Evolutionary conservation across 2,329 filamentous ascomycete species (phyloP), one percentile per base, ranked within the genome.

Genomic region (Cyanodermella asteris): DNA sequence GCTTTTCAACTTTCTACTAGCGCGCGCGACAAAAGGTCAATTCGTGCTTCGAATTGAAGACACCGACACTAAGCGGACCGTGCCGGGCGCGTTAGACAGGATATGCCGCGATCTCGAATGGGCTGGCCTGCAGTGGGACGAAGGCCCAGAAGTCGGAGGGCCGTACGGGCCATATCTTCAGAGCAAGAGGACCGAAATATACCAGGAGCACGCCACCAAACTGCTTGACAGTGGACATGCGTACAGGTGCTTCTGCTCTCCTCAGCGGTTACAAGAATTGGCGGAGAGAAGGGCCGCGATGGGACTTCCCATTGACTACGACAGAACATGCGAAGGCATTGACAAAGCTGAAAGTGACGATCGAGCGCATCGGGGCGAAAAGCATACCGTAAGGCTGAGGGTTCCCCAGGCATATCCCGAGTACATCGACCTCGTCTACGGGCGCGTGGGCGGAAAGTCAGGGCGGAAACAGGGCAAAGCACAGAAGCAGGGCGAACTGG

Each of bases 31-130:
- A 0, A 72, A 74, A 4, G 87, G 87, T 5, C 74, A 91, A 44
- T 97, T 97, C 40, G 51, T 97, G 7, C 53, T 97, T 24, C 69
- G 87, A 7, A 70, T 97, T 34, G 87, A 97, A 53, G 87, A 97
- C 46, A 97, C 87, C 4, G 87, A 94, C 49, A 76, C 87, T 76
- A 78, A 73, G 52, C 69, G 87, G 31, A 72, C 84, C 6, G 68
- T 94, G 4, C 50, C 58, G 1, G 81, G 73, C 41, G 81, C 87
- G 2, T 81, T 93, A 44, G 47, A 71, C 31, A 64, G 70, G 28
- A 51, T 97, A 3, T 75, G 73, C 35, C 55, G 73, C 30, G 84
- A 94, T 43, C 50, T 97, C 27, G 59, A 61, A 50, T 97, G 87
- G 87, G 75, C 81, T 11, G 81, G 82, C 1, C 53, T 97, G 16